Percentiles rank a stretch among this genome's conserved stretches.
Conservation (phyloP, 495 filamentous ascomycete genomes). For the Aspergillus ellipticus region DNA sequence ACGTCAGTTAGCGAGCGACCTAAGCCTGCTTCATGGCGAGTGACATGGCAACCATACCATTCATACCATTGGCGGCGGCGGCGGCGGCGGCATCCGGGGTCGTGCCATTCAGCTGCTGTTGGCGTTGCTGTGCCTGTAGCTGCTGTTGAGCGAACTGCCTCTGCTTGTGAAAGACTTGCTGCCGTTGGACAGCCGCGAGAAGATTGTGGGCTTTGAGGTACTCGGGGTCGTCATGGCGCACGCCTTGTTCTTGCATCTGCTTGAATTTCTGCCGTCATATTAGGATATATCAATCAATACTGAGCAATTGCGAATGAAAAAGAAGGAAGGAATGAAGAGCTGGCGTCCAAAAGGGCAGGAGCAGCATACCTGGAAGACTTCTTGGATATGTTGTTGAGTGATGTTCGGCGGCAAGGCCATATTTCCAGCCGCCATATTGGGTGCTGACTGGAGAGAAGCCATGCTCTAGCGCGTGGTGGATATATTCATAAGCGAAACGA, state of each 20-base stretch:
- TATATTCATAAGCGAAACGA: slow-evolving; percentile 33
- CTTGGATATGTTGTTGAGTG: slow-evolving; percentile 59
- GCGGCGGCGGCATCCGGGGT: slow-evolving; percentile 24
- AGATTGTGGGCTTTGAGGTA: slow-evolving; percentile 68
- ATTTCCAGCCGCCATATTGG: slow-evolving; percentile 59
- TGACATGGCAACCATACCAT: slow-evolving; percentile 38
- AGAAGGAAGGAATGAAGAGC: background rate
- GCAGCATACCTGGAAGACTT: slow-evolving; percentile 51
- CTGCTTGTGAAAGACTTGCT: slow-evolving; percentile 48
- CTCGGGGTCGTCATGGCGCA: slow-evolving; percentile 73
- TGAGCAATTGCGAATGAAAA: slow-evolving; percentile 9
- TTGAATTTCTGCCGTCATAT: slow-evolving; percentile 65
- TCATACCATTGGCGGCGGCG: slow-evolving; percentile 43
- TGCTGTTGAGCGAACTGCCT: slow-evolving; percentile 43
- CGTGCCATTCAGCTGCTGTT: slow-evolving; percentile 48
- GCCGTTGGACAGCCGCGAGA: slow-evolving; percentile 61
- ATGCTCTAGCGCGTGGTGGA: slow-evolving; percentile 48
- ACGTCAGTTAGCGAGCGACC: slow-evolving; percentile 7
- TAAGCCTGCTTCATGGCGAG: background rate
- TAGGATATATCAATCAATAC: slow-evolving; percentile 1
- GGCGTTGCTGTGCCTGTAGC: slow-evolving; percentile 45
- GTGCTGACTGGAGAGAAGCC: slow-evolving; percentile 72
- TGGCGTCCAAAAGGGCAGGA: background rate
- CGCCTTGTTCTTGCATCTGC: slow-evolving; percentile 73
- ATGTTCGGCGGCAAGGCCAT: slow-evolving; percentile 52